phyloP scores from a whole-genome alignment of 2,329 filamentous ascomycete species.

The Ilyonectria mors-panacis region DNA sequence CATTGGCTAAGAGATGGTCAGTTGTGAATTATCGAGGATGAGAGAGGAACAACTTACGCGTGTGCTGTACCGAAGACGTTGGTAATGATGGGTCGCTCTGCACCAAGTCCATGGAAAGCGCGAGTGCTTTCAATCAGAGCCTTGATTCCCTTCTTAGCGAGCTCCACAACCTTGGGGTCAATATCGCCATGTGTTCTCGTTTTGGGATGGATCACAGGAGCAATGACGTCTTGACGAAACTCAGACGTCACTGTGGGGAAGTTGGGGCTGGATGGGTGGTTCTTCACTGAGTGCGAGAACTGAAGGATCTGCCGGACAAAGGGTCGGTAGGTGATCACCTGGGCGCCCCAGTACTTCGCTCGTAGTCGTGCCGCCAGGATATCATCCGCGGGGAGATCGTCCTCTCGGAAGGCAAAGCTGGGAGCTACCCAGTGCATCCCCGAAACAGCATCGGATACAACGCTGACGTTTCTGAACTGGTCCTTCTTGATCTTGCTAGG shows the following conservation, averaged over 20 bases:
- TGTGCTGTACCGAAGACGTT: conserved; percentile 97
- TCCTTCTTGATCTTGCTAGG: conserved; percentile 51
- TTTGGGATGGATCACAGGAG: conserved; percentile 56
- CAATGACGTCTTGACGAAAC: conserved; percentile 55
- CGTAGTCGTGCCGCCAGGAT: conserved; percentile 88
- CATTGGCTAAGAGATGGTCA: conserved; percentile 79
- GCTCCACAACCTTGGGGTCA: conserved; percentile 63
- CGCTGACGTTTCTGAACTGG: conserved; percentile 63
- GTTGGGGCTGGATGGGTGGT: conserved; percentile 53
- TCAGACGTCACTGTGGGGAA: conserved; percentile 52
- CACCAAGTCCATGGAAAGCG: conserved; percentile 79
- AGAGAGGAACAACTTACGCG: conserved; percentile 76
- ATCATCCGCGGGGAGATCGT: conserved; percentile 79
- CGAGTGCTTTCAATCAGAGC: conserved; percentile 88
- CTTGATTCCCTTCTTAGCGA: conserved; percentile 75
- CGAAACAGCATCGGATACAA: conserved; percentile 61
- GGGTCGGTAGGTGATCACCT: conserved; percentile 89
- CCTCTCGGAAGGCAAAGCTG: conserved; percentile 72
- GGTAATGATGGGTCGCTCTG: conserved; percentile 85
- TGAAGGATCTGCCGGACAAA: conserved; percentile 74
- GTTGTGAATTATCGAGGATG: neutral
- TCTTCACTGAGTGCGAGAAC: conserved; percentile 57
- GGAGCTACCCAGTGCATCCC: conserved; percentile 63
- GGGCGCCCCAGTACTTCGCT: conserved; percentile 94
- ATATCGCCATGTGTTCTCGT: conserved; percentile 58